These are phyloP conservation scores for Pythium sukuiense DNA, from an alignment of 352 stramenopile genomes.

Conservation along the genomic window DNA sequence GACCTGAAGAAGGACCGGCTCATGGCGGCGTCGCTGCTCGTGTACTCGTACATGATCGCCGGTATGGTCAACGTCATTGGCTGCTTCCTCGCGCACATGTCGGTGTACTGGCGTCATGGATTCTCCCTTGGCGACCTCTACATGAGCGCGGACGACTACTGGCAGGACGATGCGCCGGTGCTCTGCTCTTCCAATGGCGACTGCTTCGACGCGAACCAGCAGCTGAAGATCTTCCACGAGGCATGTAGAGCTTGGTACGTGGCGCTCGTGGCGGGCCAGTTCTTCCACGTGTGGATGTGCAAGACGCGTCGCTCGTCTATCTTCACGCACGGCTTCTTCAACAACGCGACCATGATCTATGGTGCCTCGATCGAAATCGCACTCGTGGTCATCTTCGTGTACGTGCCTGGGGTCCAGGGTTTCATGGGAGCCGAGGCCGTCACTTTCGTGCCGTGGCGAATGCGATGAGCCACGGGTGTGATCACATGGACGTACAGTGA, in stretches of 20 bases:
- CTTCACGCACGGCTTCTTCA: conserved; percentile 65
- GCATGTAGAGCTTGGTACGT: conserved; percentile 73
- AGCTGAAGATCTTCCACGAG: conserved; percentile 54
- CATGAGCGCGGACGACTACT: conserved; percentile 35
- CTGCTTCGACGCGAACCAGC: conserved; percentile 40
- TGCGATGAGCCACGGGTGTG: conserved; percentile 32
- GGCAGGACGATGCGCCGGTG: conserved; percentile 22
- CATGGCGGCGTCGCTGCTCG: conserved; percentile 76
- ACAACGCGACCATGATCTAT: conserved; percentile 78
- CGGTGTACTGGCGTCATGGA: conserved; percentile 40
- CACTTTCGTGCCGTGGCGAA: conserved; percentile 51
- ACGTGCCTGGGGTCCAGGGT: conserved; percentile 44
- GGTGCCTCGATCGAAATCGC: conserved; percentile 38
- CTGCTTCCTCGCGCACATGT: conserved; percentile 38
- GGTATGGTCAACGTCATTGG: conserved; percentile 72
- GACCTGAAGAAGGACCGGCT: conserved; percentile 75
- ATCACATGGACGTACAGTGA: conserved; percentile 45
- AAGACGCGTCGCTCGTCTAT: conserved; percentile 84
- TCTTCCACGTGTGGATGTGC: conserved; percentile 80
- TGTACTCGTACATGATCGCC: conserved; percentile 83
- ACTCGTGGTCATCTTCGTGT: conserved; percentile 48
- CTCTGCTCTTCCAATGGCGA: conserved; percentile 31
- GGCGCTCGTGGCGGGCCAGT: conserved; percentile 76
- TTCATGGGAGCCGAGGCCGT: conserved; percentile 38
- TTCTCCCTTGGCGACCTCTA: conserved; percentile 44